Conservation (phyloP, 169 alveolate genomes). For the Eimeria necatrix region DNA sequence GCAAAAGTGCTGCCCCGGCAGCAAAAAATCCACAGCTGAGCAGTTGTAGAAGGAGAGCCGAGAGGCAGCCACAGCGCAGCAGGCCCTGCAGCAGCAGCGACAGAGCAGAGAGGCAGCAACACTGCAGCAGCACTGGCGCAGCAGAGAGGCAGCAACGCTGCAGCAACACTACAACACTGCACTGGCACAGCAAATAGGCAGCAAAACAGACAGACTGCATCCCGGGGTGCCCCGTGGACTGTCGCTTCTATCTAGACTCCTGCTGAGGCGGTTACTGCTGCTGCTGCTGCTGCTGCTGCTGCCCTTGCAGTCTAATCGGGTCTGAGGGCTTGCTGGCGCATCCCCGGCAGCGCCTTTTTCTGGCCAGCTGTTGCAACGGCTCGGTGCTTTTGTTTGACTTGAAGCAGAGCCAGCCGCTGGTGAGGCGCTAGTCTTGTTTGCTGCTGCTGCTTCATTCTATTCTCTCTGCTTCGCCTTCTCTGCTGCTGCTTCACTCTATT, state of each 20-base stretch:
- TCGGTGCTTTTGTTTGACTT: background rate
- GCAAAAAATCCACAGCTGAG: background rate
- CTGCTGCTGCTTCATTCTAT: background rate
- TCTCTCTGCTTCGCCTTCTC: background rate
- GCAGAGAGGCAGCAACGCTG: too few species aligned
- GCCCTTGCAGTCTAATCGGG: background rate
- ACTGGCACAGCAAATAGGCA: too few species aligned
- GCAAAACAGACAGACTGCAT: too few species aligned
- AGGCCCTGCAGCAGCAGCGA: background rate
- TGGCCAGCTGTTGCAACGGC: constrained; percentile 6
- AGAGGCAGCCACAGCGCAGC: background rate
- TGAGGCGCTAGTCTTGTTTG: background rate
- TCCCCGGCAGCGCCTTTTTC: constrained; percentile 14
- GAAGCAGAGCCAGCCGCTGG: constrained; percentile 7
- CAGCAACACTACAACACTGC: too few species aligned
- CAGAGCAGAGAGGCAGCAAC: too few species aligned
- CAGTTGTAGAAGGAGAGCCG: background rate
- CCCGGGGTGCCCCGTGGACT: too few species aligned
- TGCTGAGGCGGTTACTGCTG: background rate
- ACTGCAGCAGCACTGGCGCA: too few species aligned
- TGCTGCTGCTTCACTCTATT: background rate
- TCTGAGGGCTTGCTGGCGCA: constrained; percentile 17
- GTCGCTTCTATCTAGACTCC: too few species aligned
- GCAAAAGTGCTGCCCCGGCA: too few species aligned
- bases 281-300: background rate